Evolutionary conservation across 371 early-diverging fungal species (phyloP), one percentile per base, ranked within the genome.

Genomic region (Mortierella sp.): DNA sequence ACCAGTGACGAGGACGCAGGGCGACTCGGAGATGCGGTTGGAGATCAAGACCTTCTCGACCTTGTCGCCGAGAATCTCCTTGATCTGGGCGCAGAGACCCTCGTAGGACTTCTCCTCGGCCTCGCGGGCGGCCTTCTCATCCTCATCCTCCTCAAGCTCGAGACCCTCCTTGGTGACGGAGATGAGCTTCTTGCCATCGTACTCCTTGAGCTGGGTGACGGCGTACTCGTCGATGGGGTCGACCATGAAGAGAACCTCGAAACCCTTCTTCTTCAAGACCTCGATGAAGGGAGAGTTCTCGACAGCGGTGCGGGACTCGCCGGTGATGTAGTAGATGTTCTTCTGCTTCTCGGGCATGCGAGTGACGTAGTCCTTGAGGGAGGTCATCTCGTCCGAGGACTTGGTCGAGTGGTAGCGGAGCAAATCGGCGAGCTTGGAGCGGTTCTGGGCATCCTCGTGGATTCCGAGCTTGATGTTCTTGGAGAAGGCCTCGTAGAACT

Each of bases 41-140:
- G 98, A 97, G 82, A 98, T 89, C 45, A 93, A 64, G n/a, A 99
- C 99, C 95, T 99, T 99, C 92, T 99, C 99, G 75, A 99, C 96
- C 92, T 95, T 94, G 86, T 98, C 97, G 78, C 97, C 97, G 61
- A 99, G 95, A 74, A 96, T 90, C 75, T 96, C 95, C 94, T 96
- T 96, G 86, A 97, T 91, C 67, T 90, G 73, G 74, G 92, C 90
- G 90, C 94, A 94, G 81, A 99, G 94, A 48, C 90, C 88, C 88
- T 96, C 96, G 83, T 89, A 95, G 65, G 87, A 87, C 86, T 94
- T 91, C 90, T 94, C 92, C 86, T 94, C 92, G 86, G 95, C 97
- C 89, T 99, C 98, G 76, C 94, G 90, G 74, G 87, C 86, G 89
- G 93, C 89, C 95, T 98, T 97, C 87, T 97, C 96, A 39, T 96